Evolutionary conservation across 768 basidiomycete genomes (phyloP).

Genomic region (Fomitopsis pulvina): DNA sequence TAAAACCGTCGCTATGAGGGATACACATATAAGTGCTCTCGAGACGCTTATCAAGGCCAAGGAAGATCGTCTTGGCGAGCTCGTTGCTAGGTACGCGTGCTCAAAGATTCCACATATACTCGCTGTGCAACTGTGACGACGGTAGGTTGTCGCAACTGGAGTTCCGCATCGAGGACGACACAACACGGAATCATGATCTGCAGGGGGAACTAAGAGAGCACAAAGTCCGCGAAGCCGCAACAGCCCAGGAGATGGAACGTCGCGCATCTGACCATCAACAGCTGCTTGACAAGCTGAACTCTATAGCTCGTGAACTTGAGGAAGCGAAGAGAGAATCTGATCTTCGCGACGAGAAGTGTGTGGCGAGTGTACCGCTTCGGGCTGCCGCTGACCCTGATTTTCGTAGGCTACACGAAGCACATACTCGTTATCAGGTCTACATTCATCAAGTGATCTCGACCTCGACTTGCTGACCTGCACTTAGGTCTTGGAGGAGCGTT

Average conservation of each 20-base stretch:
- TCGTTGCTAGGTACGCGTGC: slow-evolving; percentile 6
- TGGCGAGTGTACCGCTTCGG: background rate
- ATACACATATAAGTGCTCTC: slow-evolving; percentile 5
- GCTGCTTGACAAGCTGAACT: background rate
- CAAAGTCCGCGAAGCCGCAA: slow-evolving; percentile 8
- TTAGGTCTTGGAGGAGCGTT: slow-evolving; percentile 50
- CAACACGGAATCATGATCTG: slow-evolving; percentile 2
- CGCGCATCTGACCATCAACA: background rate
- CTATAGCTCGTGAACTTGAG: background rate
- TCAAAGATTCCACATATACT: too few species aligned
- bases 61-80: slow-evolving; percentile 4
- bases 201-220: slow-evolving; percentile 6
- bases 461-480: background rate
- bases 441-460: background rate
- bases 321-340: slow-evolving; percentile 4
- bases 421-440: slow-evolving; percentile 13
- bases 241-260: background rate
- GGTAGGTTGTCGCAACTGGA: background rate
- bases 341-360: slow-evolving; percentile 13
- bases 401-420: slow-evolving; percentile 13
- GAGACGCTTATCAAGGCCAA: background rate
- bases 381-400: background rate
- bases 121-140: too few species aligned
- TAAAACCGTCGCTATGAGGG: background rate
- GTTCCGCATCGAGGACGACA: background rate